Evolutionary conservation across 805 yeast species (phyloP), one percentile per base, ranked within the genome.

Genomic region (Lipomyces lipofer): DNA sequence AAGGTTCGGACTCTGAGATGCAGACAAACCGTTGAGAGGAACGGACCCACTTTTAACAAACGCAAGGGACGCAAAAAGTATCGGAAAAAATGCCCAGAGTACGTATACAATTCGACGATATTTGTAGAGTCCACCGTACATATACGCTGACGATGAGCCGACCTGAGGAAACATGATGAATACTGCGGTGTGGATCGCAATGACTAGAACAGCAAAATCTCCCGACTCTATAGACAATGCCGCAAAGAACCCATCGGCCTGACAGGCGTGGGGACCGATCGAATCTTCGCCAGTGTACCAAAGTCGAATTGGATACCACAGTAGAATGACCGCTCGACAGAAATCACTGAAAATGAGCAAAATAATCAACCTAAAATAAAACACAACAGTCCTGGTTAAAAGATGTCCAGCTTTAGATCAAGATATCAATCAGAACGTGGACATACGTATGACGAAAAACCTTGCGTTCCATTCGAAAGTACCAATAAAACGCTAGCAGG

Each of bases 131-230:
- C 96, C 96, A 12, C 64, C 64, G 51, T 51, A 40, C 5, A 43
- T 30, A 38, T 56, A 45, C 4, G 56, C 56, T 24, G 63, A 17
- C 15, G 51, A 22, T 7, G 54, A 28, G 12, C 36, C 22, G 24
- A 58, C 43, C 12, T 47, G 59, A 2, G 64, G 64, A 36, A 53
- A 46, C 51, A 88, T 86, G 3, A 90, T 85, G 28, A 88, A 71
- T 40, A 89, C 66, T 25, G 82, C 88, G 8, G 92, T 85, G 70
- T 90, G 96, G 13, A 89, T 70, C 1, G 97, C 96, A 71, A 90
- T 86, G 32, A 85, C 78, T 29, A 88, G 72, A 49, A 89, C 90
- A 15, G 94, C 90, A 32, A 88, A 66, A 69, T 90, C 97, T 1
- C 91, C 89, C 19, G 95, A 56, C 42, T 57, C 61, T 32, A 57